Base-by-base conservation (phyloP, 345 rosid species). In the Chamaenerion angustifolium region DNA sequence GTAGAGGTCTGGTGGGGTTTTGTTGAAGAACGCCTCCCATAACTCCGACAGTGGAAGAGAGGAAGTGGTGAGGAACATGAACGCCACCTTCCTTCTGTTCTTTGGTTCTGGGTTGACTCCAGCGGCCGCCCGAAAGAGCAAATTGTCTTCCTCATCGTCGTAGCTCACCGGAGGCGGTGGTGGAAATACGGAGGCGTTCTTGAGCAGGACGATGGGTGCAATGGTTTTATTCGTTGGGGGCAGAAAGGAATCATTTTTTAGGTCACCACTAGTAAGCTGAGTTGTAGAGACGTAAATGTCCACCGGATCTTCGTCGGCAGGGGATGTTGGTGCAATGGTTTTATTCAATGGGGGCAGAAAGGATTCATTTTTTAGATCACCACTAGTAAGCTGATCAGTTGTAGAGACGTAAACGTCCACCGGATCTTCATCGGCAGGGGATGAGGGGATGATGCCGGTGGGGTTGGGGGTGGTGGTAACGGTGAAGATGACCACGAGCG, bases 11-110 rank as follows among this genome's bases (percentile, higher is more conserved):
- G 37, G 43, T 0, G 68, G 56, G 17, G 65, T 64, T 47, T 59
- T 54, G 51, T 64, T 63, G 59, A 88, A 88, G 65, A 52, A 88
- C 16, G 60, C 57, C 15, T 85, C 83, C 93, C 95, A 85, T 0
- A 85, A 53, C 3, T 82, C 75, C 10, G 87, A 83, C 4, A 82
- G 72, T 1, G 75, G 83, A 12, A 88, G 89, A 45, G 92, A 79
- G 10, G 76, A 15, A 0, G 88, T 72, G 7, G 87, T 80, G 13
- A 85, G 66, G 61, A 76, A 88, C 72, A 85, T 55, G 52, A 88
- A 82, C 5, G 93, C 95, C 12, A 85, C 12, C 60, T 85, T 88
- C 68, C 70, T 76, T 11, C 61, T 73, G 11, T 57, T 45, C 3
- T 15, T 57, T 0, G 72, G 71, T 6, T 54, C 69, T 9, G 71